A percentile compares a stretch with the other conserved stretches of the same genome.
phyloP scores from a whole-genome alignment of 2,329 filamentous ascomycete genomes.

The Rosellinia necatrix region DNA sequence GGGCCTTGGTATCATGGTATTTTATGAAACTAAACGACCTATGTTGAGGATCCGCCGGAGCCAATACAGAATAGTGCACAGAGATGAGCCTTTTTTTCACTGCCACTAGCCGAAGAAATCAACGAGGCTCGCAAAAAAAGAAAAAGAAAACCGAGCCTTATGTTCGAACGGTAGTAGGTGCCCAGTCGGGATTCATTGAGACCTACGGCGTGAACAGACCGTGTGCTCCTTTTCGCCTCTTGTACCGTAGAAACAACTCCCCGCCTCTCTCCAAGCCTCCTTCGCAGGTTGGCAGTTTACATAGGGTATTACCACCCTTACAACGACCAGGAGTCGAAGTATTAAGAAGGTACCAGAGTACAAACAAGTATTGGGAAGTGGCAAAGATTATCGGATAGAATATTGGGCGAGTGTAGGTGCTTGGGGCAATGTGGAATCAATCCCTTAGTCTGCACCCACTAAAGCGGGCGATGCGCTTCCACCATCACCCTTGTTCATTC shows the following conservation, averaged over 20 bases:
- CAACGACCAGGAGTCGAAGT: constrained; percentile 31
- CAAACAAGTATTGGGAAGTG: constrained; percentile 32
- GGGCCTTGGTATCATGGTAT: constrained; percentile 32
- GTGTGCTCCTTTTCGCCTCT: constrained; percentile 21
- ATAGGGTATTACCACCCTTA: constrained; percentile 34
- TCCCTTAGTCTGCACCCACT: constrained; percentile 52
- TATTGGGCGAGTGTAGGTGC: constrained; percentile 20
- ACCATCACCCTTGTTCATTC: constrained; percentile 60
- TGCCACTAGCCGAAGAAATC: constrained; percentile 29
- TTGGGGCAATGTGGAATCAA: constrained; percentile 10
- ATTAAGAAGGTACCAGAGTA: constrained; percentile 34
- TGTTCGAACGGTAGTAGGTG: constrained; percentile 11
- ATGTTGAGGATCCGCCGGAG: constrained; percentile 29
- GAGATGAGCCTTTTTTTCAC: constrained; percentile 30
- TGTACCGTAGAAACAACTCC: constrained; percentile 22
- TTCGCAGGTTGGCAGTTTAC: constrained; percentile 36
- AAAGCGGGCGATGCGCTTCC: constrained; percentile 59
- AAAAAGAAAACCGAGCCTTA: constrained; percentile 11
- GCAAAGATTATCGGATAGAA: constrained; percentile 36
- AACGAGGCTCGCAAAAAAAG: constrained; percentile 21
- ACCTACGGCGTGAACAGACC: constrained; percentile 26
- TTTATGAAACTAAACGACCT: constrained; percentile 35
- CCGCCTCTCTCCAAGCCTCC: constrained; percentile 29
- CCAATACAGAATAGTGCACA: constrained; percentile 29
- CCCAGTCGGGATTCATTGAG: constrained; percentile 25